phyloP scores from a whole-genome alignment of 1,284 basidiomycete genomes.

The Lignosus rhinocerotis region DNA sequence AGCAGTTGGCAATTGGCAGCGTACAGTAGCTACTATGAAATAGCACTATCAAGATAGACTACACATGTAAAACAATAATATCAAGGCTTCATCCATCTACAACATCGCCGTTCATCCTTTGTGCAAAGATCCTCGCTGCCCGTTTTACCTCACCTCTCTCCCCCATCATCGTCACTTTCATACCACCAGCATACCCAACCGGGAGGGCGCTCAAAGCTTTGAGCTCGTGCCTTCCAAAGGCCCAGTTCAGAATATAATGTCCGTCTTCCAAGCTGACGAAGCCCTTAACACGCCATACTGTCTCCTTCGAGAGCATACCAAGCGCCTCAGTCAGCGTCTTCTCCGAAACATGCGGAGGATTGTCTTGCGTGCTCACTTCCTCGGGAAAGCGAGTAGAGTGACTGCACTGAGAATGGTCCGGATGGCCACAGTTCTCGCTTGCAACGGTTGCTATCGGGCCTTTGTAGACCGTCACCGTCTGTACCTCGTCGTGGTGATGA shows the following conservation, averaged over 20 bases:
- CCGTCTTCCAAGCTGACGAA: conserved; percentile 62
- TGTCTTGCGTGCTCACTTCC: neutral
- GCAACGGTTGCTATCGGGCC: conserved; percentile 35
- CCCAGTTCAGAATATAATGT: conserved; percentile 82
- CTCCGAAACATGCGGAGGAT: conserved; percentile 18
- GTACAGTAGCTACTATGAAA: too few relatives aligned
- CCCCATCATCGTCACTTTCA: conserved; percentile 85
- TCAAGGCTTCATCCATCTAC: conserved; percentile 30
- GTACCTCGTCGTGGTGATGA: conserved; percentile 77
- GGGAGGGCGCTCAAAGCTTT: conserved; percentile 40
- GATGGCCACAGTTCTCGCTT: conserved; percentile 36
- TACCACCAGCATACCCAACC: conserved; percentile 29
- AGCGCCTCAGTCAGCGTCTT: conserved; percentile 49
- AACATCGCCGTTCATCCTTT: conserved; percentile 44
- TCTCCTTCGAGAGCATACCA: conserved; percentile 59
- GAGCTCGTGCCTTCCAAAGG: conserved; percentile 83
- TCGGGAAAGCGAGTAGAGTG: neutral
- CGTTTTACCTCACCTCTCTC: conserved; percentile 77
- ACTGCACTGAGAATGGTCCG: conserved; percentile 15
- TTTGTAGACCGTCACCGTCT: conserved; percentile 66
- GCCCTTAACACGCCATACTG: conserved; percentile 80
- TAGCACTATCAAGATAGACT: too few relatives aligned
- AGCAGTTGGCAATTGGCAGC: too few relatives aligned
- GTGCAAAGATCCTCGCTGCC: conserved; percentile 58
- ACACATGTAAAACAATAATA: neutral